Evolutionary conservation across 2,329 filamentous ascomycete genomes (phyloP), one percentile per base, ranked within the genome.

Genomic region (Penicillium glabrum): DNA sequence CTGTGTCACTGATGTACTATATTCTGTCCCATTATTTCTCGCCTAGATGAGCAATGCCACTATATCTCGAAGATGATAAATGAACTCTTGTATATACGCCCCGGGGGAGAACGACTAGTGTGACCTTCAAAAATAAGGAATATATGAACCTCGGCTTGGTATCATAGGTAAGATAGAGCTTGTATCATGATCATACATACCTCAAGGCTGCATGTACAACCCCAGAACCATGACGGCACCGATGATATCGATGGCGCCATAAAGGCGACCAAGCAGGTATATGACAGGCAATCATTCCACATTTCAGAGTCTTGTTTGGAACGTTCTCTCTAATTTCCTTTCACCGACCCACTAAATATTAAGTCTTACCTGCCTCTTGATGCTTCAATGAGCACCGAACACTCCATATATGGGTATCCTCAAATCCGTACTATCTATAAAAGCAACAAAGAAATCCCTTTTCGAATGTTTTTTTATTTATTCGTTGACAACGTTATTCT

Each of bases 401-500:
- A 14, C 8, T 10, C 16, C 7, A 4, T 39, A 19, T 7, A n/a
- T 39, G 5, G 3, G 11, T 11, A 39, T 33, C 16, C 1, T 39
- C 35, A 10, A 21, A n/a, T 35, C 10, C 23, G 26, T 26, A 37
- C 31, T 26, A 37, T 33, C 13, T 33, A 24, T 2, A 3, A 1
- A 7, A 39, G 29, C 16, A 19, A 39, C 16, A 10, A 39, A 27
- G 26, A n/a, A 13, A 37, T 16, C 19, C 21, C 46, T 63, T 61
- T 63, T 56, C 33, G 55, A 56, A 54, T 56, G 16, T 61, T 62
- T 57, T 63, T 60, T 61, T 64, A 23, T 41, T 41, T 41, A 41
- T 54, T 65, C 63, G 60, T 61, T 65, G 57, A 55, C 53, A 59
- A 52, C 58, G 53, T 58, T 65, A 61, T 49, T 60, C 48, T 59